Evolutionary conservation across 306 rosid species (phyloP).

Genomic region (Rosa rugosa): DNA sequence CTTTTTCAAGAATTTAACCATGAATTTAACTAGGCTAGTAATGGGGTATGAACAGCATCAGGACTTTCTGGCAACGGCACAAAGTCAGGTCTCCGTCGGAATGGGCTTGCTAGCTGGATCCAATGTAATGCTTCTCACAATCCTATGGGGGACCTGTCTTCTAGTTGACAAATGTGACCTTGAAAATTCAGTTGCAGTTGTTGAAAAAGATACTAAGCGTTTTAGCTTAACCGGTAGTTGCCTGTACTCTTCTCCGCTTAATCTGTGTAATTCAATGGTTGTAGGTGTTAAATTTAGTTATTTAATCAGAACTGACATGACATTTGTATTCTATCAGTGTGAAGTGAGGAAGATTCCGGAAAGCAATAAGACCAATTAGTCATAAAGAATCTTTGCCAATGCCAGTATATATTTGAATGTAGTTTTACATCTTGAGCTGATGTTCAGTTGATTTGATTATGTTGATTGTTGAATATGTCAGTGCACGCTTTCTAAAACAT

Average conservation of each 20-base stretch:
- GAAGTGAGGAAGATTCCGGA: background rate
- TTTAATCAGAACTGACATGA: background rate
- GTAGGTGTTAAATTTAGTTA: background rate
- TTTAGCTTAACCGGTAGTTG: slow-evolving; percentile 53
- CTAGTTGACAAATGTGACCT: slow-evolving; percentile 73
- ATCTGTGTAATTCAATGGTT: background rate
- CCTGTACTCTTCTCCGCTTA: background rate
- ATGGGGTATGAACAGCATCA: slow-evolving; percentile 39
- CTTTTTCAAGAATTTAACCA: background rate
- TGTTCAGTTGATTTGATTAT: background rate
- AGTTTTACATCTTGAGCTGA: background rate
- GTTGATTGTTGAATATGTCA: background rate
- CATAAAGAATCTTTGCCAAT: background rate
- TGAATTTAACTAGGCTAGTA: background rate
- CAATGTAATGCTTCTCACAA: slow-evolving; percentile 64
- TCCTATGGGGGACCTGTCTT: slow-evolving; percentile 69
- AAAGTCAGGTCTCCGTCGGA: slow-evolving; percentile 72
- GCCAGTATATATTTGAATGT: slow-evolving; percentile 1
- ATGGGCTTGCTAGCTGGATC: slow-evolving; percentile 84
- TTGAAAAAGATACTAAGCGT: slow-evolving; percentile 48
- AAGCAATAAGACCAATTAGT: background rate
- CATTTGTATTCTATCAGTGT: background rate
- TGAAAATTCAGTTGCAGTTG: slow-evolving; percentile 51
- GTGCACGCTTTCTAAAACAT: background rate
- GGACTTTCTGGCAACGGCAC: slow-evolving; percentile 73